phyloP scores from a whole-genome alignment of 1,139 yeast species.

The Sugiyamaella xylanicola region DNA sequence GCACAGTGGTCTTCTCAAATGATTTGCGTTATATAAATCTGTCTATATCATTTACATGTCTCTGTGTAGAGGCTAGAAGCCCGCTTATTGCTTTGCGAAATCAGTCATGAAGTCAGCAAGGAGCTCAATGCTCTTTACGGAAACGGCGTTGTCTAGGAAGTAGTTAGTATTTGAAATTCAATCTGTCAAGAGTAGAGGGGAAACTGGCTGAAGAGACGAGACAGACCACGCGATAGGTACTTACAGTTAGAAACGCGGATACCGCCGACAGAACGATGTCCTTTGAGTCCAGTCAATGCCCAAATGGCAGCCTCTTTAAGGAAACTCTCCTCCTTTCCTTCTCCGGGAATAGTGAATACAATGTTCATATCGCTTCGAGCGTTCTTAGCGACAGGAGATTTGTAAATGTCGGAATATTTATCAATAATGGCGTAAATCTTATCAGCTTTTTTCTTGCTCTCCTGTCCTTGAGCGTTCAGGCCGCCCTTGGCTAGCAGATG shows the following conservation, averaged over 20 bases:
- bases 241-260: conserved; percentile 76
- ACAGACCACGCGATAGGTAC: conserved; percentile 1
- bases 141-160: conserved; percentile 70
- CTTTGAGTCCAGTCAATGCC: conserved; percentile 77
- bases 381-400: conserved; percentile 61
- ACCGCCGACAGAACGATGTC: conserved; percentile 97
- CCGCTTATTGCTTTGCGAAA: conserved; percentile 51
- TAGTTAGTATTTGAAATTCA: conserved; percentile 6
- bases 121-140: conserved; percentile 60
- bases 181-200: neutral
- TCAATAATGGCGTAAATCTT: conserved; percentile 67
- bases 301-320: conserved; percentile 60
- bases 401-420: conserved; percentile 62
- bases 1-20: no score
- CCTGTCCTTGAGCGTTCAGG: conserved; percentile 54
- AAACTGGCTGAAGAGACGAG: neutral
- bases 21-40: no score
- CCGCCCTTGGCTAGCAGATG: conserved; percentile 66
- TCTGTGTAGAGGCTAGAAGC: neutral
- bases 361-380: conserved; percentile 90
- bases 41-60: neutral
- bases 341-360: conserved; percentile 71
- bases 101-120: conserved; percentile 61
- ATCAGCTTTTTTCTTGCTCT: conserved; percentile 62
- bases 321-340: conserved; percentile 66